phyloP scores from a whole-genome alignment of 164 flowering plant genomes.

The Dillenia suffruticosa region DNA sequence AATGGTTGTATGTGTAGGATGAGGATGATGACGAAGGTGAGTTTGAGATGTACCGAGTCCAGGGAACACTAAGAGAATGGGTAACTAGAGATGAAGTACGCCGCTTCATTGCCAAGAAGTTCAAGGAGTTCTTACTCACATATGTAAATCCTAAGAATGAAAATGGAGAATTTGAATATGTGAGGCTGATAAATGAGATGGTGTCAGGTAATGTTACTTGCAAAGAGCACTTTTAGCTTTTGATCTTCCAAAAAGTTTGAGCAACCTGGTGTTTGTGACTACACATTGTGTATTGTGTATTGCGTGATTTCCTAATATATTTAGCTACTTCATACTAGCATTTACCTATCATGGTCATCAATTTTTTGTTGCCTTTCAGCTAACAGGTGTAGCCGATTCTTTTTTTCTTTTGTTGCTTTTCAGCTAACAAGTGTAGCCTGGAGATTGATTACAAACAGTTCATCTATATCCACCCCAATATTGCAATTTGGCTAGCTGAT shows the following conservation, averaged over 20 bases:
- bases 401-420: constrained; percentile 6
- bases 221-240: background rate
- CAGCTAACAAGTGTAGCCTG: constrained; percentile 96
- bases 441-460: constrained; percentile 96
- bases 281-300: too few species aligned
- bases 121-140: constrained; percentile 76
- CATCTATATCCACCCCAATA: constrained; percentile 83
- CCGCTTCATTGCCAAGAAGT: constrained; percentile 84
- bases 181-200: constrained; percentile 91
- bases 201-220: constrained; percentile 53
- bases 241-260: background rate
- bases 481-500: constrained; percentile 99
- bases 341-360: background rate
- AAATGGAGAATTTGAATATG: constrained; percentile 64
- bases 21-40: constrained; percentile 84
- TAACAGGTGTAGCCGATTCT: background rate
- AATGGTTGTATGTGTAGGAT: constrained; percentile 32
- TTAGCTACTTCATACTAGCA: background rate
- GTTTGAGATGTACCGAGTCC: constrained; percentile 84
- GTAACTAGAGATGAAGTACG: constrained; percentile 99
- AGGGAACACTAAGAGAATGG: constrained; percentile 97
- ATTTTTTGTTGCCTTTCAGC: background rate
- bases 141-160: constrained; percentile 67
- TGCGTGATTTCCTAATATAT: background rate
- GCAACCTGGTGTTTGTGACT: background rate